Base-by-base conservation (phyloP, 2,329 filamentous ascomycete genomes). In the Zymoseptoria brevis region DNA sequence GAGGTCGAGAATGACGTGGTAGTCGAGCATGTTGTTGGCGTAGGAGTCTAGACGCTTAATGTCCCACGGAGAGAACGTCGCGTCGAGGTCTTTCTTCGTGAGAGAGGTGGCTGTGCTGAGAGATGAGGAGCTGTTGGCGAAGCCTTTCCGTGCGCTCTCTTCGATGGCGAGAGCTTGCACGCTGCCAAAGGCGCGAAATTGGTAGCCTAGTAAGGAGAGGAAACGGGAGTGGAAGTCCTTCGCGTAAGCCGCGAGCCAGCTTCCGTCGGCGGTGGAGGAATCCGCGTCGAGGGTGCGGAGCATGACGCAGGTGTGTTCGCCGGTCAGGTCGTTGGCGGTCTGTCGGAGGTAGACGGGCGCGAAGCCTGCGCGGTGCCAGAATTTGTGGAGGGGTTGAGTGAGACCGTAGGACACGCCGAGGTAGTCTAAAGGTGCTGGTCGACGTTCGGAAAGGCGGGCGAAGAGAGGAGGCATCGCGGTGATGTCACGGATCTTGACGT, bases 261-360 rank as follows among this genome's bases (percentile, higher is more conserved):
- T 85, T 58, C 79, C 80, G 66, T 96, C 90, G 50, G 85, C 86
- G 22, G 51, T 24, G 57, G 79, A 80, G 56, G 75, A 79, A 60
- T 84, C 81, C 6, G 63, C 66, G 55, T 79, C 74, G 2, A 99
- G 80, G 1, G 91, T 88, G 59, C 90, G 85, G 54, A 99, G 82
- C 95, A 99, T 99, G 26, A 99, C 93, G 72, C 91, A 96, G 0
- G 94, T 96, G 73, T 99, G 94, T 75, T 99, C 94, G 57, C 94
- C 94, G 0, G 95, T 99, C 52, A 99, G 81, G 59, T 97, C 94
- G 72, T 97, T 99, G 55, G 94, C 82, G 2, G 95, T 99, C 77
- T 99, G 94, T 35, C 94, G 84, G 13, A 99, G 82, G 70, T 99
- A 99, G 0, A 99, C 90, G 0, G 94, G 94, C 1, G 86, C 84